Conservation (phyloP, 305 asterid genomes). For the Plantago rigida region DNA sequence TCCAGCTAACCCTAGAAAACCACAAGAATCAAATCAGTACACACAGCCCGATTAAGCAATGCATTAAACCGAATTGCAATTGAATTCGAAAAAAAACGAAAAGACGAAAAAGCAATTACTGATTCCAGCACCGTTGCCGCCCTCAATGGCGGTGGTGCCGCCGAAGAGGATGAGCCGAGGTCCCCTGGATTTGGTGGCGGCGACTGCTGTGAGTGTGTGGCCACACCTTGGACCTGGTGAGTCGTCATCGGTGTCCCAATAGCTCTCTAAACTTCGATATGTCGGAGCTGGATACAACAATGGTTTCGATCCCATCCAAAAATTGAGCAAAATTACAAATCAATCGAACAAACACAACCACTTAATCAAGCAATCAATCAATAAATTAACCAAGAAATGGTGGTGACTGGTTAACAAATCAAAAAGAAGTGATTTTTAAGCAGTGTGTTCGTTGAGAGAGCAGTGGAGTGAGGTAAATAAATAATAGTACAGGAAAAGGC, state of each 20-base stretch:
- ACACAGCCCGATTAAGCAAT: background rate
- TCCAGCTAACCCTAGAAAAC: constrained; percentile 73
- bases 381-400: too few species aligned
- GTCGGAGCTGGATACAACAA: constrained; percentile 89
- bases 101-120: constrained; percentile 32
- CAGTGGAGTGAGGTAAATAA: too few species aligned
- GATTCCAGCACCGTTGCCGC: constrained; percentile 84
- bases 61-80: background rate
- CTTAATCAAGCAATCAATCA: too few species aligned
- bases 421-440: too few species aligned
- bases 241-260: constrained; percentile 89
- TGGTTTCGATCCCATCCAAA: constrained; percentile 87
- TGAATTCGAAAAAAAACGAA: too few species aligned
- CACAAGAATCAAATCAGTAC: constrained; percentile 7
- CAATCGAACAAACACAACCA: background rate
- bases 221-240: constrained; percentile 95
- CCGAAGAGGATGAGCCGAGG: constrained; percentile 92
- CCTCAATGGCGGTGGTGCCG: constrained; percentile 95
- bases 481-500: too few species aligned
- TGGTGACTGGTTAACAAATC: too few species aligned
- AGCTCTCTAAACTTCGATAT: constrained; percentile 59
- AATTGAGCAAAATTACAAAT: background rate
- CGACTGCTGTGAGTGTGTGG: constrained; percentile 90
- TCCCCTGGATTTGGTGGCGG: constrained; percentile 86
- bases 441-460: too few species aligned